Base-by-base conservation (phyloP, 2,329 filamentous ascomycete species). In the Hymenoscyphus linearis region DNA sequence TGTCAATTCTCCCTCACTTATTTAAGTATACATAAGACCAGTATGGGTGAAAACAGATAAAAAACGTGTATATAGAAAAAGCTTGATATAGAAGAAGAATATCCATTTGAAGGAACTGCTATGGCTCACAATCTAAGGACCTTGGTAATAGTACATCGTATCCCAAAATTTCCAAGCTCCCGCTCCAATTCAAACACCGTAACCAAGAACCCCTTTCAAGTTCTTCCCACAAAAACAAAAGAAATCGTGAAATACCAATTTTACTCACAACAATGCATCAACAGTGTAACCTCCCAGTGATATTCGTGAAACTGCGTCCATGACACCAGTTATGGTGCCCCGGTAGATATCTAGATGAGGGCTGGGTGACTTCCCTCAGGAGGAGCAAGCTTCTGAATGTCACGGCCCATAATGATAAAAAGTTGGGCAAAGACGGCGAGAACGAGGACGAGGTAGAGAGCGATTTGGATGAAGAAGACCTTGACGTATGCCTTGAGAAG, bases 401-500 rank as follows among this genome's bases (percentile, higher is more conserved):
- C 65, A 36, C 62, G 60, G 12, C 78, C 76, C 65, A 79, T 74
- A 57, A 81, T 71, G n/a, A 84, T 67, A 55, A 83, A 69, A 35
- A 80, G 64, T 74, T 89, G 79, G 12, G 79, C 78, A 3, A 81
- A 68, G 5, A 89, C 25, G 26, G 86, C 65, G 9, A 80, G 72
- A 2, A 72, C 70, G 59, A 85, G 76, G 36, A 84, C 57, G 4
- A 83, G 31, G 26, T 77, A 71, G 14, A 82, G 68, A 3, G 75
- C 80, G 16, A 83, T 59, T 55, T 80, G 73, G 60, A 91, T 79
- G 36, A 79, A 73, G 64, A 85, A 79, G 68, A 88, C 80, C 84
- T 96, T 96, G 75, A 81, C 77, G 69, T 91, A 88, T 35, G 95
- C 81, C 76, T 88, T 86, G 71, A 92, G 75, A 56, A 96, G 81